Evolutionary conservation across 768 basidiomycete species (phyloP).

Genomic region (Phanerochaete carnosa): DNA sequence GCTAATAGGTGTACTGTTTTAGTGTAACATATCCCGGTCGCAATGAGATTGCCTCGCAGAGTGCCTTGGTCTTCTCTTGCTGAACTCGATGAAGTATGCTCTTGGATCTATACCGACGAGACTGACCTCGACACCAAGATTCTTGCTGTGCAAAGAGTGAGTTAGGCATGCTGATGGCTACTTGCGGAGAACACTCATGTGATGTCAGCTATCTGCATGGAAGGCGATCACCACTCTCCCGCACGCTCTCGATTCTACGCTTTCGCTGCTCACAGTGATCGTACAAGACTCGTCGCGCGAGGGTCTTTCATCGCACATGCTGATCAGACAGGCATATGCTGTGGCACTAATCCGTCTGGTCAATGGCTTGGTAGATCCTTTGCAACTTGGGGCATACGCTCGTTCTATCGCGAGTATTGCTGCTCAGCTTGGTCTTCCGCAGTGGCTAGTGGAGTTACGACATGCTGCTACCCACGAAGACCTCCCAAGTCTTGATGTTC

Average conservation of each 20-base stretch:
- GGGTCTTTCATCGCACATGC: constrained; percentile 36
- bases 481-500: constrained; percentile 76
- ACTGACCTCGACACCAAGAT: constrained; percentile 52
- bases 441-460: constrained; percentile 87
- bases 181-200: not conserved
- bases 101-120: constrained; percentile 71
- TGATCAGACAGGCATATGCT: constrained; percentile 74
- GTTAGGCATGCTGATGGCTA: constrained; percentile 21
- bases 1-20: too few species aligned
- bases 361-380: constrained; percentile 92
- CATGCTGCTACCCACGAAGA: constrained; percentile 98
- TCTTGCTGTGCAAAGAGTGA: constrained; percentile 62
- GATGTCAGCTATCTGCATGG: constrained; percentile 72
- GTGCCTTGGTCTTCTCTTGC: constrained; percentile 70
- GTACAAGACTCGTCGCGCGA: constrained; percentile 42
- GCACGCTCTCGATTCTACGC: constrained; percentile 73
- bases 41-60: constrained; percentile 73
- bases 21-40: not conserved
- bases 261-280: constrained; percentile 59
- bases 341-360: constrained; percentile 84
- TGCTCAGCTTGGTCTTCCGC: constrained; percentile 77
- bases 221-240: constrained; percentile 71
- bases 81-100: constrained; percentile 74
- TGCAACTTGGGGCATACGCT: constrained; percentile 87
- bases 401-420: constrained; percentile 90